Evolutionary conservation across 2,329 filamentous ascomycete species (phyloP), one percentile per base, ranked within the genome.

Genomic region (Colletotrichum truncatum): DNA sequence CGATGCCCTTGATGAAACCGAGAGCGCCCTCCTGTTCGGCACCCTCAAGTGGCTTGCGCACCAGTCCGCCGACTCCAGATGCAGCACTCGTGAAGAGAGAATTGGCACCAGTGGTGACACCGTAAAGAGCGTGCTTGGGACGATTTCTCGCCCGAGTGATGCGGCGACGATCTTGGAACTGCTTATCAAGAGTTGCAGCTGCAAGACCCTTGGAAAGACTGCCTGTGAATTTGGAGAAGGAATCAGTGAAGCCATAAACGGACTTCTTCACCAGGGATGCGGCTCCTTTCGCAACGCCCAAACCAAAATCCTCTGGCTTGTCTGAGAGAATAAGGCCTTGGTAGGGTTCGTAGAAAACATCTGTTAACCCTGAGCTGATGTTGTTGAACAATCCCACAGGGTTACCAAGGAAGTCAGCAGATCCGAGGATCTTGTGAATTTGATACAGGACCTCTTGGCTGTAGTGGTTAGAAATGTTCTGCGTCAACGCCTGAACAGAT

Each of bases 311-410:
- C 77, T 98, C 95, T 2, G 96, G 97, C 70, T 93, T 89, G 76
- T 99, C 96, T 1, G 94, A 97, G 85, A 97, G 93, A 76, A 99
- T 97, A 51, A 99, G 88, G 21, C 97, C 93, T 81, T 99, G 96
- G 80, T 99, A 99, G 36, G 96, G 96, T 77, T 99, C 97, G 83
- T 99, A 99, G 82, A 99, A 99, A 75, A 99, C 97, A 76, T 98
- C 96, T 18, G 93, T 94, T 56, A 99, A 93, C 71, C 97, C 96
- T 46, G 96, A 99, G 72, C 93, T 97, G 78, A 99, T 92, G 75
- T 95, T 99, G 82, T 97, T 98, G 89, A 99, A 99, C 43, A 99
- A 84, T 45, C 96, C 96, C 14, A 99, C 97, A 0, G 96, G 96
- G 72, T 99, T 99, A 36, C 96, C 96, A 6, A 99, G 84, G 86